Conservation (phyloP, 192 early-diverging fungal species). For the Funneliformis mosseae region DNA sequence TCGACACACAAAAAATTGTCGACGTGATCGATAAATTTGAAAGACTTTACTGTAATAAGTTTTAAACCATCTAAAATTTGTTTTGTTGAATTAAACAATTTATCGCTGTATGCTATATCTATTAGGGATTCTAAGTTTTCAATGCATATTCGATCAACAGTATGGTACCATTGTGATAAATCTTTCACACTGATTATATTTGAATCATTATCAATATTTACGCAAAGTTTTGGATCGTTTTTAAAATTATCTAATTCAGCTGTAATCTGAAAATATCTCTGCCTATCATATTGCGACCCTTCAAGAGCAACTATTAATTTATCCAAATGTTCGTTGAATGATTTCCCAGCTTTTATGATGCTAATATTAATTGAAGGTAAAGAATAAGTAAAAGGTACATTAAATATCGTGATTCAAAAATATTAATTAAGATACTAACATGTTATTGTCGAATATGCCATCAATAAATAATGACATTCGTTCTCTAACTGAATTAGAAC, state of each 20-base stretch:
- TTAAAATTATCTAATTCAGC: not conserved
- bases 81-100: not conserved
- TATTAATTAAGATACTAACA: not conserved
- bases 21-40: not conserved
- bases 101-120: too few relatives aligned
- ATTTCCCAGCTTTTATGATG: not conserved
- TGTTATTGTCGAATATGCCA: not conserved
- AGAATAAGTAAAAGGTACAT: too few relatives aligned
- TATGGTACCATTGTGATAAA: not conserved
- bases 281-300: not conserved
- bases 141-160: not conserved
- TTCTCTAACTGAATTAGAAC: too few relatives aligned
- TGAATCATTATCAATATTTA: not conserved
- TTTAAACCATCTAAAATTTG: not conserved
- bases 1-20: not conserved
- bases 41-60: not conserved
- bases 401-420: too few relatives aligned
- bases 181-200: not conserved
- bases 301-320: not conserved
- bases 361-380: not conserved
- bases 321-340: not conserved
- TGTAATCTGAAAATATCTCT: not conserved
- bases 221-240: not conserved
- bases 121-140: too few relatives aligned
- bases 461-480: not conserved